Conservation (phyloP, 352 stramenopile genomes). For the Pythium monospermum region DNA sequence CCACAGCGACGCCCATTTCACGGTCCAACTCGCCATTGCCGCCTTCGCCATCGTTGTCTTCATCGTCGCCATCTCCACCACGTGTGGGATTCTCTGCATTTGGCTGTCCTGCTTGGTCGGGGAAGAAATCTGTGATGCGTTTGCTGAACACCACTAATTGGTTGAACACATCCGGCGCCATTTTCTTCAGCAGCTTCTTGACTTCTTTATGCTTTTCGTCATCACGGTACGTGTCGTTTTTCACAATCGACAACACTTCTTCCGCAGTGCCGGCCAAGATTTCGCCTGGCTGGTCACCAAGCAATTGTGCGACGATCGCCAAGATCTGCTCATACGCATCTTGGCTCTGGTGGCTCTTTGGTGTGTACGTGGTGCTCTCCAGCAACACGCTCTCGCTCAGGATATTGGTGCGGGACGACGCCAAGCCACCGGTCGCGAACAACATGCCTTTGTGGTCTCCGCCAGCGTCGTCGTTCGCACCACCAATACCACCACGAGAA, state of each 20-base stretch:
- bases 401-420: constrained; percentile 45
- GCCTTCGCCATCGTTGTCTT: constrained; percentile 26
- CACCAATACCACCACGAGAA: constrained; percentile 21
- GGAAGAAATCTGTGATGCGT: constrained; percentile 86
- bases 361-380: constrained; percentile 81
- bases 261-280: constrained; percentile 89
- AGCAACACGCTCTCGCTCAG: constrained; percentile 66
- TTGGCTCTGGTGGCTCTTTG: constrained; percentile 82
- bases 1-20: constrained; percentile 97
- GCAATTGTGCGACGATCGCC: constrained; percentile 54
- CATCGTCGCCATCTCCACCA: constrained; percentile 24
- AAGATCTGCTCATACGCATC: constrained; percentile 90
- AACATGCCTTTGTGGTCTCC: constrained; percentile 31
- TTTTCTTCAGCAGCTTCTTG: constrained; percentile 82
- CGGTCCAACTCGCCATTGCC: constrained; percentile 89
- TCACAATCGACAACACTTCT: constrained; percentile 91
- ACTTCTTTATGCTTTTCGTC: constrained; percentile 81
- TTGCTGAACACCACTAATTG: constrained; percentile 83
- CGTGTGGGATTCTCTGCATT: constrained; percentile 21
- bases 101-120: constrained; percentile 22
- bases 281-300: constrained; percentile 89
- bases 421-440: constrained; percentile 48
- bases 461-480: not conserved
- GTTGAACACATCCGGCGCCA: constrained; percentile 67
- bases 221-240: constrained; percentile 87